phyloP scores from a whole-genome alignment of 2,329 filamentous ascomycete species.

The Sarocladium brachiariae region DNA sequence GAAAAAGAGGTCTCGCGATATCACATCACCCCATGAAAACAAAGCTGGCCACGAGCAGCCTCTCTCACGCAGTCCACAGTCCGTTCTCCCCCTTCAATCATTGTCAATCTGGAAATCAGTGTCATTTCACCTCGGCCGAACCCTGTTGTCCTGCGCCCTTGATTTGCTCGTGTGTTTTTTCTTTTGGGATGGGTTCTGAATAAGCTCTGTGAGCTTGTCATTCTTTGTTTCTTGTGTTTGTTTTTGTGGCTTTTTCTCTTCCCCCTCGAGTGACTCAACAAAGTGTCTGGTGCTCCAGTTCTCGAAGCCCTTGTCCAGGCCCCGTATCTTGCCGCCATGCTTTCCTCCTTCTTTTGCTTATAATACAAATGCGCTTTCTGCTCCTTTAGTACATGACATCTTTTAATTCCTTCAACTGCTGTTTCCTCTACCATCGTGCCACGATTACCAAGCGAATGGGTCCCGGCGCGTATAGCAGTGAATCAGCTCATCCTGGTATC shows the following conservation, averaged over 20 bases:
- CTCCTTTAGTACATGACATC: conserved; percentile 8
- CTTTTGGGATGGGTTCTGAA: background rate
- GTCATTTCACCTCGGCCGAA: background rate
- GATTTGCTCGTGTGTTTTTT: background rate
- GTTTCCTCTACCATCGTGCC: background rate
- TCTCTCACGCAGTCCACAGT: too few relatives aligned
- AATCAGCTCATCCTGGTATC: background rate
- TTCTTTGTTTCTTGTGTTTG: conserved; percentile 4
- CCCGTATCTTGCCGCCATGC: background rate
- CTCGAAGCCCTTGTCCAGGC: background rate
- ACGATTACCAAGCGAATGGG: conserved; percentile 9
- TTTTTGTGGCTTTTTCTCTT: background rate
- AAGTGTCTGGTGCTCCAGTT: background rate
- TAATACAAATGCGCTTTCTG: conserved; percentile 9
- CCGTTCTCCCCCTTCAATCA: background rate
- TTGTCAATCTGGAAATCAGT: conserved; percentile 2
- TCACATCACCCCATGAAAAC: background rate
- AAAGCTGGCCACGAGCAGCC: background rate
- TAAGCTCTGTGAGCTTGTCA: conserved; percentile 7
- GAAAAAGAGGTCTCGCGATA: background rate
- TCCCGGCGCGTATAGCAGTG: background rate
- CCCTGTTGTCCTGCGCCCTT: background rate
- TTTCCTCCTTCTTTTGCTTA: background rate
- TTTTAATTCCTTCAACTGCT: background rate
- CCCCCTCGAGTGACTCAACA: background rate